Conservation (phyloP, 2,329 filamentous ascomycete species). For the Monosporascus ibericus region DNA sequence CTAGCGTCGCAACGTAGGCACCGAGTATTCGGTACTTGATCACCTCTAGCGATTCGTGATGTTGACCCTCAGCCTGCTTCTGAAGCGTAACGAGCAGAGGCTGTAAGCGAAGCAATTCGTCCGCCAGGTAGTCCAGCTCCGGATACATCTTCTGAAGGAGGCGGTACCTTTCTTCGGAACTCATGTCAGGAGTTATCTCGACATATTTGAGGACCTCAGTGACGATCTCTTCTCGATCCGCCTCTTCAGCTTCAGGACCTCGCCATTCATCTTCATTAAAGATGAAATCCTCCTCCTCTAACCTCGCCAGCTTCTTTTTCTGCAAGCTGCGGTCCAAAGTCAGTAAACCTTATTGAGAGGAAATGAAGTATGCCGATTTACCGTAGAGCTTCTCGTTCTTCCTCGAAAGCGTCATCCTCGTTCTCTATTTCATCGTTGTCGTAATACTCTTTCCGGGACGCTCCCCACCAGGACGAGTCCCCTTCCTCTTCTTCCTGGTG, state of each 20-base stretch:
- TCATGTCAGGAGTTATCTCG: slow-evolving; percentile 76
- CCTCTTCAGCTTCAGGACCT: slow-evolving; percentile 45
- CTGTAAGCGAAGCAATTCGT: slow-evolving; percentile 72
- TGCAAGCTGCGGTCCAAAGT: slow-evolving; percentile 48
- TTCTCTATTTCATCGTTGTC: slow-evolving; percentile 62
- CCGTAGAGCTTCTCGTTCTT: slow-evolving; percentile 83
- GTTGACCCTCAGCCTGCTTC: slow-evolving; percentile 47
- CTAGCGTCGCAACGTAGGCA: slow-evolving; percentile 78
- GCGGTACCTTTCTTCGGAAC: slow-evolving; percentile 64
- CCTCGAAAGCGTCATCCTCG: slow-evolving; percentile 63
- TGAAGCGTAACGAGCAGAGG: slow-evolving; percentile 55
- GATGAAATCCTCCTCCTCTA: slow-evolving; percentile 88
- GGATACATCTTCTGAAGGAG: slow-evolving; percentile 79
- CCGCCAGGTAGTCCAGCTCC: slow-evolving; percentile 80
- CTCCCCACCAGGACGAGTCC: slow-evolving; percentile 74
- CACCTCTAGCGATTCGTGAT: slow-evolving; percentile 49
- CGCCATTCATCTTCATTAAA: slow-evolving; percentile 89
- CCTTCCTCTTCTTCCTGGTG: slow-evolving; percentile 38
- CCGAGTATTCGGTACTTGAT: slow-evolving; percentile 76
- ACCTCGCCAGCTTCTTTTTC: slow-evolving; percentile 81
- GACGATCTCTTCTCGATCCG: slow-evolving; percentile 54
- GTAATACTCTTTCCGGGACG: slow-evolving; percentile 87
- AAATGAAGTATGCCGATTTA: neutral
- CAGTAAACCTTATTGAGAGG: neutral
- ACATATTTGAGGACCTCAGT: slow-evolving; percentile 82